Percentiles rank a stretch among this genome's conserved stretches.
Evolutionary conservation across 257 asterid genomes (phyloP).

Genomic region (Thymus quinquecostatus): DNA sequence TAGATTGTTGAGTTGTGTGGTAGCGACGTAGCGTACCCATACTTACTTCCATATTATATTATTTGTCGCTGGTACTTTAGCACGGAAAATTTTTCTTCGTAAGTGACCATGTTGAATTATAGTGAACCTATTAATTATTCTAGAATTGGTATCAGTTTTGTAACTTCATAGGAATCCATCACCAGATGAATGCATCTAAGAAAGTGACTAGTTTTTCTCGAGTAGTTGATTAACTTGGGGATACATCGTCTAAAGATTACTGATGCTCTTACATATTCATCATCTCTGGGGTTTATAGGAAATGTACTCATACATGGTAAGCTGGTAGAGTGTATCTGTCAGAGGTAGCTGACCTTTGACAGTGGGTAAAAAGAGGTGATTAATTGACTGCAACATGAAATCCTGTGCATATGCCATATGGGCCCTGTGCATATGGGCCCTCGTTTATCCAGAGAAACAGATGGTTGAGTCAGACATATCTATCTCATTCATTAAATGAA

Average conservation of each 20-base stretch:
- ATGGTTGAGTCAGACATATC: background rate
- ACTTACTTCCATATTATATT: background rate
- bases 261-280: background rate
- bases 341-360: conserved; percentile 1
- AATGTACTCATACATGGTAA: background rate
- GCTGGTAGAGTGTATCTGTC: background rate
- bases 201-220: background rate
- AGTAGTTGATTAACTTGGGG: background rate
- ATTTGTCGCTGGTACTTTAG: background rate
- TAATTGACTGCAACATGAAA: background rate
- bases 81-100: background rate
- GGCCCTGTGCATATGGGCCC: background rate
- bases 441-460: background rate
- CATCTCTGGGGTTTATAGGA: background rate
- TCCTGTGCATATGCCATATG: background rate
- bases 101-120: background rate
- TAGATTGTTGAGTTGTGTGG: background rate
- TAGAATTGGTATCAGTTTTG: background rate
- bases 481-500: background rate
- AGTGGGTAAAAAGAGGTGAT: background rate
- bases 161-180: background rate
- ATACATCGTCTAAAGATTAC: background rate
- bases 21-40: background rate
- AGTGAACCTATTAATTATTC: background rate
- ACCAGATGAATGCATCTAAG: background rate